Base-by-base conservation (phyloP, 2,329 filamentous ascomycete genomes). In the Phialocephala subalpina region DNA sequence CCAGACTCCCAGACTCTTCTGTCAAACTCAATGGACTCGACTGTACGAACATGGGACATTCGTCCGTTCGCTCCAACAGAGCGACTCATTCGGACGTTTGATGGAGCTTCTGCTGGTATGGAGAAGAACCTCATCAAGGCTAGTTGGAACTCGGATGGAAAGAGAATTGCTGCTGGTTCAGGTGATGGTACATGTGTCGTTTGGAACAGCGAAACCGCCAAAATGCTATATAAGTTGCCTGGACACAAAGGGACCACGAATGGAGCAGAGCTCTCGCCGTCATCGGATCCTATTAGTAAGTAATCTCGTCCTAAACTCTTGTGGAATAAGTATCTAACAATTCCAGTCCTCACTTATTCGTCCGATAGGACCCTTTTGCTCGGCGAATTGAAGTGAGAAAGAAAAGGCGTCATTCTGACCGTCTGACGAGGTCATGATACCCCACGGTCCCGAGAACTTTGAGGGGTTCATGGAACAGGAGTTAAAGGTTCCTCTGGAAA, bases 181-280 rank as follows among this genome's bases (percentile, higher is more conserved):
- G 95, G 94, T 16, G 96, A 99, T 75, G 91, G 94, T 29, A 97
- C 91, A 8, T 94, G 94, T 20, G 90, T 97, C 16, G 89, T 98
- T 11, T 99, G 96, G 96, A 94, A 96, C 59, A 89, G 84, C 63
- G 90, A 92, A 76, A 92, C 87, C n/a, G 94, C 92, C 65, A 98
- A 97, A 82, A 83, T 99, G 73, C 79, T 97, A 69, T 97, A 97
- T 80, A 98, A 98, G 80, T 84, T 99, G 60, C 96, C 96, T 0
- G 96, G 96, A 0, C 96, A 99, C 78, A 96, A 94, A 80, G 96
- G 95, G 38, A 93, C 92, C 0, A 96, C 98, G 60, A 99, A 98
- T 77, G 94, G 95, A 77, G 95, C 95, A 62, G 91, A 97, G 72
- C 97, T 99, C 77, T 91, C 93, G 58, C 94, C 95, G 4, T 87